Conservation (phyloP, 108 stramenopile species). For the Heterococcus sp. region DNA sequence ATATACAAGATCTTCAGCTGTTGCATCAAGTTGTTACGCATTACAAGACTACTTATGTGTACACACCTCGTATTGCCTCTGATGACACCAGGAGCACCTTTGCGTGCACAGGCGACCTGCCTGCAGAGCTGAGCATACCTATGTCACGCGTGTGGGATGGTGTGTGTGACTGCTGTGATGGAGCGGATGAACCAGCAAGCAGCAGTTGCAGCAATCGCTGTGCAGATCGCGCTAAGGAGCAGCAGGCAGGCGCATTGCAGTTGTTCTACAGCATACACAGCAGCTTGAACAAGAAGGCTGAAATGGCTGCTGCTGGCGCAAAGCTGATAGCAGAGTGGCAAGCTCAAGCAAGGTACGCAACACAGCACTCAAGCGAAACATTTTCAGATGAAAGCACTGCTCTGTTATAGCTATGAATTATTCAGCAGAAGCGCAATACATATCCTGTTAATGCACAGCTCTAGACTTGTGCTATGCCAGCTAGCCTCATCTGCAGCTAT, state of each 20-base stretch:
- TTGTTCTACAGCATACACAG: neutral
- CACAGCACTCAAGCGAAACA: neutral
- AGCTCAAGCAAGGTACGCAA: neutral
- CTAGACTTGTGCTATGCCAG: no score
- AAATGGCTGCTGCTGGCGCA: neutral
- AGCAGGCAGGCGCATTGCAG: neutral
- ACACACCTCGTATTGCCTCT: neutral
- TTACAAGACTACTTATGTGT: neutral
- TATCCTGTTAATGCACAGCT: neutral
- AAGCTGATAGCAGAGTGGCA: neutral
- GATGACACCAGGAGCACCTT: neutral
- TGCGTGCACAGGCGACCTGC: neutral
- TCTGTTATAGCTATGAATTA: neutral
- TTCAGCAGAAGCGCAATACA: neutral
- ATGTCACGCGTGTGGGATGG: neutral
- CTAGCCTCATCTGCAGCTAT: no score
- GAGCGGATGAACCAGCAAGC: neutral
- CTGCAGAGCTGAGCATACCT: neutral
- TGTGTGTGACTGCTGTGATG: conserved; percentile 1
- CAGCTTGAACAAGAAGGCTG: neutral
- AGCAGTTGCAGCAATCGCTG: neutral
- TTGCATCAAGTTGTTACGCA: neutral
- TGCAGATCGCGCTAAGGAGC: neutral
- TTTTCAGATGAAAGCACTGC: neutral
- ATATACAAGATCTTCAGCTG: neutral